phyloP scores from a whole-genome alignment of 2,329 filamentous ascomycete species.

The Botrytis porri region DNA sequence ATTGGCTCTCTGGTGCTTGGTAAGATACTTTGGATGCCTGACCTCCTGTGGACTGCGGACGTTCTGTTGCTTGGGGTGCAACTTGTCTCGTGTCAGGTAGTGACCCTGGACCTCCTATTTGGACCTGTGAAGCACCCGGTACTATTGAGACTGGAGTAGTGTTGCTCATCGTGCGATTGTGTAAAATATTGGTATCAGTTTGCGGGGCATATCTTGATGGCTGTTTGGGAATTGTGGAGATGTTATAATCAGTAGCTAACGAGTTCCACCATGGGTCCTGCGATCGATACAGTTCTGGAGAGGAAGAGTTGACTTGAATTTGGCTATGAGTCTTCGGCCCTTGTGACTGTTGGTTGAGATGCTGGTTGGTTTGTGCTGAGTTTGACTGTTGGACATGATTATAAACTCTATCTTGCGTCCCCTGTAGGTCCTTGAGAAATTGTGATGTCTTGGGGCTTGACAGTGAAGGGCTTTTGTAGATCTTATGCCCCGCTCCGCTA shows the following conservation, averaged over 20 bases:
- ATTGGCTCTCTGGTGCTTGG: not conserved
- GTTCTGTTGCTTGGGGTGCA: not conserved
- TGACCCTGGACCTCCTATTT: not conserved
- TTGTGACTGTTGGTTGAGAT: not conserved
- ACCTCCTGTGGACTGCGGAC: not conserved
- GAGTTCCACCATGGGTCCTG: slow-evolving; percentile 16
- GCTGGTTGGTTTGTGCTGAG: not conserved
- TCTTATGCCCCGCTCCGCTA: not conserved
- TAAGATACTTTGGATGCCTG: not conserved
- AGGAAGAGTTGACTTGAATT: not conserved
- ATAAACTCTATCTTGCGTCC: not conserved
- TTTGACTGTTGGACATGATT: not conserved
- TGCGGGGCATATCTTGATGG: not conserved
- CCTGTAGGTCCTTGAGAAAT: not conserved
- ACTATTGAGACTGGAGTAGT: not conserved
- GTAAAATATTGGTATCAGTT: not conserved
- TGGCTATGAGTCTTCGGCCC: not conserved
- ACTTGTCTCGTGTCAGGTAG: not conserved
- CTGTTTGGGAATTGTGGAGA: slow-evolving; percentile 3
- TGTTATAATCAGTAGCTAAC: slow-evolving; percentile 1
- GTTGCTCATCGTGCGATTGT: not conserved
- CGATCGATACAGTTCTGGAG: not conserved
- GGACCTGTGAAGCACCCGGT: not conserved
- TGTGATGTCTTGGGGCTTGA: not conserved
- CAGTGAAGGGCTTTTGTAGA: not conserved